These are phyloP conservation scores for Nicotiana benthamiana DNA, from an alignment of 257 asterid species.

Conservation along the genomic window DNA sequence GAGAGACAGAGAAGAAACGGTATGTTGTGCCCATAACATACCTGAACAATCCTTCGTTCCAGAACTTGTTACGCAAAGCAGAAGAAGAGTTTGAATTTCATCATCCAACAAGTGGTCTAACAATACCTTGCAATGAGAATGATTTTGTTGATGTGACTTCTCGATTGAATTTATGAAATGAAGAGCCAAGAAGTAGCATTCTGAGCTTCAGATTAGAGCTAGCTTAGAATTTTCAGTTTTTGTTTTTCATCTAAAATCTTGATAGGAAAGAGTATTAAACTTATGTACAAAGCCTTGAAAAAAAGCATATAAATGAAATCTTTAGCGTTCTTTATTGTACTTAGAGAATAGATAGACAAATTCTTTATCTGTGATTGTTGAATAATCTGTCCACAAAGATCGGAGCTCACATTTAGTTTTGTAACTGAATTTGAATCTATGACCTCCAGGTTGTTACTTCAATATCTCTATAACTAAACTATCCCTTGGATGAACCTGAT, in stretches of 20 bases:
- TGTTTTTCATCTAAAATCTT: not conserved
- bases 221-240: not conserved
- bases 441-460: not conserved
- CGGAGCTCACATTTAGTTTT: not conserved
- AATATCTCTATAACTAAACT: too few relatives aligned
- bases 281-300: not conserved
- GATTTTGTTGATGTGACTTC: constrained; percentile 3
- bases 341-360: not conserved
- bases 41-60: not conserved
- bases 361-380: not conserved
- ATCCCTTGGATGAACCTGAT: too few relatives aligned
- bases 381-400: not conserved
- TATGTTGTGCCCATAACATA: not conserved
- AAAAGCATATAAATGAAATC: not conserved
- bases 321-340: not conserved
- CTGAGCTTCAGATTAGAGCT: not conserved
- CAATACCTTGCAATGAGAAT: constrained; percentile 1
- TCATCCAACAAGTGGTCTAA: constrained; percentile 1
- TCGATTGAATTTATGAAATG: not conserved
- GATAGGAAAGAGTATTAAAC: not conserved
- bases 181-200: not conserved
- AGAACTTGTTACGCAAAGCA: not conserved
- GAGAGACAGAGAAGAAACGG: not conserved
- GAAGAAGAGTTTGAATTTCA: constrained; percentile 10
- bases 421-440: not conserved